A percentile compares a stretch with the other conserved stretches of the same genome.
phyloP scores from a whole-genome alignment of 2,329 filamentous ascomycete species.

The Fusarium marasasianum region DNA sequence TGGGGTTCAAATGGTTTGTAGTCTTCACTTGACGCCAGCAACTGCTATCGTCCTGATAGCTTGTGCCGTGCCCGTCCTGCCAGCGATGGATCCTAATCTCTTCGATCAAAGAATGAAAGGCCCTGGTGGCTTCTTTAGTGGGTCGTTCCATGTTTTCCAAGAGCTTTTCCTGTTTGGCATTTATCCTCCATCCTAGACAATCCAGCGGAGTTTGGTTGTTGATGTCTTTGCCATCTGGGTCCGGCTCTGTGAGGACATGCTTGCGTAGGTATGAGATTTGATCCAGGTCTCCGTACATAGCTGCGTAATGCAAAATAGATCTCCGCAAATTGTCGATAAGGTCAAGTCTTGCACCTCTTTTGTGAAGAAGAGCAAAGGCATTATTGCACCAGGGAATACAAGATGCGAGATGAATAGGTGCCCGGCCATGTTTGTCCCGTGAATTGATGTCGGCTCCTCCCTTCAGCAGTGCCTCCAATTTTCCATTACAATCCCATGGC shows the following conservation, averaged over 20 bases:
- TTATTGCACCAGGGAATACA: background rate
- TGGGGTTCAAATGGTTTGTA: rapidly evolving
- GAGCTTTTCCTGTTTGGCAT: rapidly evolving
- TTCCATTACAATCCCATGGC: background rate
- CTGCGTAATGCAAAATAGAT: background rate
- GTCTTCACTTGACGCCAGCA: too few relatives aligned
- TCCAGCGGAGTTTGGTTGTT: background rate
- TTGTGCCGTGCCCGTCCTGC: background rate
- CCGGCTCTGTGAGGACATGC: background rate
- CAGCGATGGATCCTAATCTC: background rate
- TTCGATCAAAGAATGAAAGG: background rate
- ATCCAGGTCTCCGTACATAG: background rate
- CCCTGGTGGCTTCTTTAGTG: rapidly evolving
- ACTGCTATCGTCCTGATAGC: background rate
- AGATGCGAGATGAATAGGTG: background rate
- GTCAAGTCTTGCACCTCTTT: background rate
- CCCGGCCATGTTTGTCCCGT: rapidly evolving
- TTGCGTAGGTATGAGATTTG: background rate
- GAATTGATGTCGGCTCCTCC: background rate
- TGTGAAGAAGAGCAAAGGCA: background rate
- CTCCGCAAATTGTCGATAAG: rapidly evolving
- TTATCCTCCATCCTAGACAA: background rate
- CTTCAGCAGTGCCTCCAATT: background rate
- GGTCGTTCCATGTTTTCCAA: background rate
- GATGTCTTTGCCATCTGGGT: background rate